phyloP scores from a whole-genome alignment of 139 green algal species.

The Picochlorum sp. region DNA sequence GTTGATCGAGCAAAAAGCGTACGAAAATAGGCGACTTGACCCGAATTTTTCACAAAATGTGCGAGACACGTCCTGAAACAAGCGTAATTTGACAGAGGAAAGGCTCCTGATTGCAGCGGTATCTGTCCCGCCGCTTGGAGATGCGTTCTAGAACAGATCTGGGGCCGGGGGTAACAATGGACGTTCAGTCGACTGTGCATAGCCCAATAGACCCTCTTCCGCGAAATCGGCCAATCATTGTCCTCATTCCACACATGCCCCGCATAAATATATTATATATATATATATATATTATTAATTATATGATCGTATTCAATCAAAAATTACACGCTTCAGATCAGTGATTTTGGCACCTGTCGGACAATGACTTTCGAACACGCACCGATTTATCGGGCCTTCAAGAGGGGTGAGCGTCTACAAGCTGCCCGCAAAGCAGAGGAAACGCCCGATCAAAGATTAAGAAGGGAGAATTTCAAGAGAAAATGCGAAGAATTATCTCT shows the following conservation, averaged over 20 bases:
- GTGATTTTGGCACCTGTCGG: neutral
- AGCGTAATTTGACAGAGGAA: neutral
- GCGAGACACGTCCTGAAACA: neutral
- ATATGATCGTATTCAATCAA: neutral
- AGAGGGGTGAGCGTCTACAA: neutral
- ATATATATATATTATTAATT: slow-evolving; percentile 1
- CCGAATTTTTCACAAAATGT: neutral
- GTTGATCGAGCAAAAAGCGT: neutral
- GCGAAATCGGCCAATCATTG: neutral
- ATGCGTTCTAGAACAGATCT: neutral
- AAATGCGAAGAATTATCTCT: neutral
- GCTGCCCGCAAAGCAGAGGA: neutral
- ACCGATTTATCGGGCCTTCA: neutral
- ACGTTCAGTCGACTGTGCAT: neutral
- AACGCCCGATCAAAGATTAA: neutral
- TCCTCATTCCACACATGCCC: neutral
- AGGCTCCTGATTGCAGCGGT: neutral
- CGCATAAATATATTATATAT: too few relatives aligned
- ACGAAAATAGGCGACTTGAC: neutral
- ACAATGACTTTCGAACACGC: neutral
- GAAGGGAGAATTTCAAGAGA: neutral
- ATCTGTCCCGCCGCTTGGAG: neutral
- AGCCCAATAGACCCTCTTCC: neutral
- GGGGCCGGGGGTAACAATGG: neutral
- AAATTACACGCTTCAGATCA: neutral